Evolutionary conservation across 2,329 filamentous ascomycete genomes (phyloP).

Genomic region (Colletotrichum sansevieriae): DNA sequence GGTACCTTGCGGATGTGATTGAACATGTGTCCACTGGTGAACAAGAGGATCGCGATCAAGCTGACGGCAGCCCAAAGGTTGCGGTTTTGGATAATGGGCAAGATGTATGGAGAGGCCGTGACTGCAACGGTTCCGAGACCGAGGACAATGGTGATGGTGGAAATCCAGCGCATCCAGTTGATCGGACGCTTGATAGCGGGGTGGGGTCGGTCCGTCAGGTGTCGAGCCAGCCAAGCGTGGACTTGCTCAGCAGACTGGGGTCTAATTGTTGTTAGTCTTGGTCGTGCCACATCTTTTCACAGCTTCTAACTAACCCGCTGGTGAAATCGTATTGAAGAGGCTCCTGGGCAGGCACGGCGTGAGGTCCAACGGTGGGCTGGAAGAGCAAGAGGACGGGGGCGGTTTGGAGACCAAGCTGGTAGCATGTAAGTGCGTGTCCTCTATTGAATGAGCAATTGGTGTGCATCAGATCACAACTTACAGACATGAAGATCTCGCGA

Average conservation of each 20-base stretch:
- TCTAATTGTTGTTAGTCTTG: slow-evolving; percentile 57
- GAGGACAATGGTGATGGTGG: slow-evolving; percentile 75
- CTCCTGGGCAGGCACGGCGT: slow-evolving; percentile 76
- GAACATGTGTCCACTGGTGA: slow-evolving; percentile 99
- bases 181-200: slow-evolving; percentile 85
- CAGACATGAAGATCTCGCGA: slow-evolving; percentile 86
- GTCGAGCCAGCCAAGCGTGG: slow-evolving; percentile 81
- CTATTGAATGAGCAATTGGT: background rate
- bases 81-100: slow-evolving; percentile 87
- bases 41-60: slow-evolving; percentile 89
- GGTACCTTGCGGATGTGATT: slow-evolving; percentile 98
- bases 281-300: background rate
- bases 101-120: slow-evolving; percentile 81
- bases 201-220: slow-evolving; percentile 83
- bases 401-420: slow-evolving; percentile 90
- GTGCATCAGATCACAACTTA: slow-evolving; percentile 58
- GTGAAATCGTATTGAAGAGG: slow-evolving; percentile 89
- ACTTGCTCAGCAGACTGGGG: slow-evolving; percentile 81
- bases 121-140: slow-evolving; percentile 77
- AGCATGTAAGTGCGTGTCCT: slow-evolving; percentile 23
- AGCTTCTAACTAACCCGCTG: slow-evolving; percentile 71
- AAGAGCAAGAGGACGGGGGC: slow-evolving; percentile 92
- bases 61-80: slow-evolving; percentile 95
- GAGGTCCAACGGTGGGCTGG: slow-evolving; percentile 84
- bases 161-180: slow-evolving; percentile 84